Conservation (phyloP, 352 stramenopile genomes). For the Phytophthora podocarpi region DNA sequence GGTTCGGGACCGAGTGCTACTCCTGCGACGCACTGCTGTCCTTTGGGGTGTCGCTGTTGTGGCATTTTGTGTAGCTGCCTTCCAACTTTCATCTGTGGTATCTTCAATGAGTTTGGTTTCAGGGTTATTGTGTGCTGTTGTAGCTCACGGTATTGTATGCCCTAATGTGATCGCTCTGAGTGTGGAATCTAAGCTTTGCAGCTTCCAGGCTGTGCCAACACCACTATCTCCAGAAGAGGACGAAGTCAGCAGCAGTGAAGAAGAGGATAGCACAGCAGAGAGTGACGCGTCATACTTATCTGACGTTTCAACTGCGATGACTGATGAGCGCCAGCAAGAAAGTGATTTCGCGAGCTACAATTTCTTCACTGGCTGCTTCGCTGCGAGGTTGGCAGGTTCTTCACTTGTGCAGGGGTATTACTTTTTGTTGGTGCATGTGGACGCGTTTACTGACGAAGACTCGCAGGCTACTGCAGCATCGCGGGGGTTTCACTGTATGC, state of each 20-base stretch:
- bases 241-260: slow-evolving; percentile 16
- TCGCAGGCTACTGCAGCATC: slow-evolving; percentile 4
- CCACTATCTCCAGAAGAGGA: slow-evolving; percentile 19
- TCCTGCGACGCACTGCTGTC: slow-evolving; percentile 45
- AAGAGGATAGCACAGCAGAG: slow-evolving; percentile 27
- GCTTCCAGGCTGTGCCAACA: background rate
- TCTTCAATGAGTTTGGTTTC: slow-evolving; percentile 39
- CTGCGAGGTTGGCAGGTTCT: slow-evolving; percentile 43
- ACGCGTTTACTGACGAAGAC: slow-evolving; percentile 4
- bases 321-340: slow-evolving; percentile 11
- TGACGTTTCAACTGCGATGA: slow-evolving; percentile 9
- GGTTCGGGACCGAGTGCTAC: slow-evolving; percentile 45
- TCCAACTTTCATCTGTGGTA: slow-evolving; percentile 30
- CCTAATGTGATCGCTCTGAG: slow-evolving; percentile 60
- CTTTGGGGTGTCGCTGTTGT: slow-evolving; percentile 60
- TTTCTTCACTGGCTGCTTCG: slow-evolving; percentile 53
- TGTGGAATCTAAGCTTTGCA: slow-evolving; percentile 35
- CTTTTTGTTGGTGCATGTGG: slow-evolving; percentile 54
- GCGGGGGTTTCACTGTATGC: slow-evolving; percentile 37
- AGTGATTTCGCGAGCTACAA: slow-evolving; percentile 20
- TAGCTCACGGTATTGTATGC: slow-evolving; percentile 54
- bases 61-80: slow-evolving; percentile 45
- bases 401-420: slow-evolving; percentile 61
- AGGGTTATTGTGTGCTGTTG: slow-evolving; percentile 43
- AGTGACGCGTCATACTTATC: slow-evolving; percentile 31